phyloP scores from a whole-genome alignment of 108 stramenopile species.

The Cyclotella kingstonii region DNA sequence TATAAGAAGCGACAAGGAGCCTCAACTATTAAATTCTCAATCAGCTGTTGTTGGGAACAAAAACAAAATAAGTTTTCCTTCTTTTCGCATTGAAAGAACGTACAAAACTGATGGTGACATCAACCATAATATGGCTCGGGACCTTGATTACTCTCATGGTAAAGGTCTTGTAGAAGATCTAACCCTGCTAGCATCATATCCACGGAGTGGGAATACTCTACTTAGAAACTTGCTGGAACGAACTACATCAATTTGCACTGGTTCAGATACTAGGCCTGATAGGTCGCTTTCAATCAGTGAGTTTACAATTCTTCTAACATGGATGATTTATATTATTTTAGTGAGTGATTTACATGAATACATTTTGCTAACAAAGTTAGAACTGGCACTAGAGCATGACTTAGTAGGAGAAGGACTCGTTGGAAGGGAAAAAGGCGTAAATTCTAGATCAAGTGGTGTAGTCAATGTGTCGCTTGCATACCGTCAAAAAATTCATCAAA shows the following conservation, averaged over 20 bases:
- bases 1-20: background rate
- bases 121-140: background rate
- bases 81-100: background rate
- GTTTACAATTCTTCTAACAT: background rate
- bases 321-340: too few species aligned
- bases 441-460: background rate
- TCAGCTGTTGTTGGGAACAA: background rate
- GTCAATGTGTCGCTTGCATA: background rate
- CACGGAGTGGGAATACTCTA: constrained; percentile 88
- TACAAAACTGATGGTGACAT: background rate
- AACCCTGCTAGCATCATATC: constrained; percentile 80
- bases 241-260: constrained; percentile 80
- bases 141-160: background rate
- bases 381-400: constrained; percentile 58
- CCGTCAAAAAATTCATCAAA: constrained; percentile 17
- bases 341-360: too few species aligned
- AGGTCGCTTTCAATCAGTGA: constrained; percentile 67
- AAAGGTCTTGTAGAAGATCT: constrained; percentile 27
- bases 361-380: constrained; percentile 1
- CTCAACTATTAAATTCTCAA: background rate
- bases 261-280: constrained; percentile 90
- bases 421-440: constrained; percentile 2
- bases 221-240: constrained; percentile 79
- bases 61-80: background rate
- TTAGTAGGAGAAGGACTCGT: constrained; percentile 87